Conservation (phyloP, 2,329 filamentous ascomycete species). For the Lasiodiplodia sp. region DNA sequence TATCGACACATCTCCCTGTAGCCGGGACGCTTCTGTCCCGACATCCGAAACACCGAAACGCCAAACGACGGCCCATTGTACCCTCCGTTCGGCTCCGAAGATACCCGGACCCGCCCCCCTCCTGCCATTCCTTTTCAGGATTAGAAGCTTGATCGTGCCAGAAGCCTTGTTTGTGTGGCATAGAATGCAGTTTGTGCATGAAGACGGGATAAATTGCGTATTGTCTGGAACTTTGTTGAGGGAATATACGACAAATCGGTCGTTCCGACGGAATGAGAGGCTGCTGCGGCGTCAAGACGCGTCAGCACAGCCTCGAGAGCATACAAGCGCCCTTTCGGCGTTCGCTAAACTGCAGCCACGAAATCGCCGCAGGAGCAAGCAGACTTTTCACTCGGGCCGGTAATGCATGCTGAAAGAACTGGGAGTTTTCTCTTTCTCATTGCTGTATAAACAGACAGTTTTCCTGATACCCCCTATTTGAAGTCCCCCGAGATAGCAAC, state of each 20-base stretch:
- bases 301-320: background rate
- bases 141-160: background rate
- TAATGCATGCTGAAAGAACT: background rate
- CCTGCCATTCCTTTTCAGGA: background rate
- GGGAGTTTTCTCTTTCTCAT: background rate
- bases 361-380: background rate
- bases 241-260: background rate
- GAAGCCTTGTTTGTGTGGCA: background rate
- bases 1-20: background rate
- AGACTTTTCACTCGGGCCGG: background rate
- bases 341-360: background rate
- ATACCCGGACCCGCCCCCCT: background rate
- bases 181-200: background rate
- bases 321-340: background rate
- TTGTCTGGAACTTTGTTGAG: background rate
- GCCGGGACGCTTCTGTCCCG: background rate
- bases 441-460: background rate
- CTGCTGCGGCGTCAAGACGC: background rate
- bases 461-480: constrained; percentile 8
- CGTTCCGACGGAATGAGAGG: background rate
- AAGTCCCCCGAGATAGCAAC: background rate
- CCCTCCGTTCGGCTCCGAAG: background rate
- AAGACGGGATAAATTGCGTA: background rate
- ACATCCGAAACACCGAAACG: background rate
- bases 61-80: background rate